Conservation (phyloP, 108 stramenopile species). For the Cyclotella kingstonii region DNA sequence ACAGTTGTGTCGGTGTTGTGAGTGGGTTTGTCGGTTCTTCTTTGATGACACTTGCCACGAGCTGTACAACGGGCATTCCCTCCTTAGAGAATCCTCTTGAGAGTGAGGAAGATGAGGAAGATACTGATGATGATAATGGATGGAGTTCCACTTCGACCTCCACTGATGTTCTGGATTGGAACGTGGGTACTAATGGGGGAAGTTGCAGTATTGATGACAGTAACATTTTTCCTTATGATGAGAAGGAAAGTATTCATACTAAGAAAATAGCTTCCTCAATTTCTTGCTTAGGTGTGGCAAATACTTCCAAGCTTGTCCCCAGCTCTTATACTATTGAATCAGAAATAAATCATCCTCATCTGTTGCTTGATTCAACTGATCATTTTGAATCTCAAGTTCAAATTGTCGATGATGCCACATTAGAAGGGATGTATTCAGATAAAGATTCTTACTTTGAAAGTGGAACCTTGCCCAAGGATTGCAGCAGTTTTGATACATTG, state of each 20-base stretch:
- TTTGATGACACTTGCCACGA: too few species aligned
- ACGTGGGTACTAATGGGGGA: background rate
- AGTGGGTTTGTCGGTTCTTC: too few species aligned
- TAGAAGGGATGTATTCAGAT: conserved; percentile 1
- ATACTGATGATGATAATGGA: conserved; percentile 4
- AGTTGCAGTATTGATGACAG: too few species aligned
- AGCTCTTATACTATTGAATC: background rate
- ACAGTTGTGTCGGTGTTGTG: too few species aligned
- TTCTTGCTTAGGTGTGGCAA: background rate
- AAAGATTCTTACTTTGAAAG: conserved; percentile 7
- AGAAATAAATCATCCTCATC: background rate
- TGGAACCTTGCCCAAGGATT: background rate
- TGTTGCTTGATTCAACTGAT: background rate
- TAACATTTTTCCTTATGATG: background rate
- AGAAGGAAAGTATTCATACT: background rate
- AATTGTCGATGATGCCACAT: conserved; percentile 1
- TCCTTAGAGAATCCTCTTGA: background rate
- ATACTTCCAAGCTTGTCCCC: conserved; percentile 12
- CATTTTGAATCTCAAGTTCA: background rate
- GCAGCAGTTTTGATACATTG: background rate
- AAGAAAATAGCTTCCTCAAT: too few species aligned
- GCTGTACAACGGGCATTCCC: too few species aligned
- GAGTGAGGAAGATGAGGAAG: background rate
- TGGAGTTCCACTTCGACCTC: conserved; percentile 1
- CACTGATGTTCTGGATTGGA: conserved; percentile 5